Evolutionary conservation across 148 eudicot genomes (phyloP).

Genomic region (Rhododendron kiyosumense): DNA sequence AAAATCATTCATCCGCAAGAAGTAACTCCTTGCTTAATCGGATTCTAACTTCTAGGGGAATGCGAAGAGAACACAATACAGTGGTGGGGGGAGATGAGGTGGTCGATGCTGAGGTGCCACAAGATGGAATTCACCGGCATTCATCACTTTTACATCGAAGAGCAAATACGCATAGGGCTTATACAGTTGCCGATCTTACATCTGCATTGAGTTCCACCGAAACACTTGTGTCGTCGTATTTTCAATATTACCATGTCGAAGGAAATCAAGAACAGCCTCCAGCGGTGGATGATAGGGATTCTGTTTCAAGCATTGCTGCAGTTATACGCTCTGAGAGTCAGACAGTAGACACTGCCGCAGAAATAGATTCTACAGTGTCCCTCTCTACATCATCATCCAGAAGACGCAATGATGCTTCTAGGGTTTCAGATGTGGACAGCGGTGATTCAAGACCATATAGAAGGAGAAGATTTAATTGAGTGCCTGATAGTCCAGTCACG

Average conservation of each 20-base stretch:
- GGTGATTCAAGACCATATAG: constrained; percentile 81
- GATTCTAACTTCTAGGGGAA: constrained; percentile 57
- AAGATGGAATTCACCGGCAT: constrained; percentile 40
- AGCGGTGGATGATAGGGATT: constrained; percentile 76
- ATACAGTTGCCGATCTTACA: constrained; percentile 24
- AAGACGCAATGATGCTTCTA: constrained; percentile 55
- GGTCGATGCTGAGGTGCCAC: constrained; percentile 49
- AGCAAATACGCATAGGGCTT: constrained; percentile 43
- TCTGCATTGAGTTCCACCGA: constrained; percentile 38
- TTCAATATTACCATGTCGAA: constrained; percentile 39
- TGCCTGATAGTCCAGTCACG: background rate
- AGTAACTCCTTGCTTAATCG: constrained; percentile 48
- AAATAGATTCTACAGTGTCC: constrained; percentile 80
- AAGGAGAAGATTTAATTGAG: constrained; percentile 73
- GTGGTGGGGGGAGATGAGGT: constrained; percentile 43
- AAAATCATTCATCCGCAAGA: constrained; percentile 39
- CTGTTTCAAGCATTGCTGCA: constrained; percentile 94
- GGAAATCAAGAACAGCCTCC: constrained; percentile 49
- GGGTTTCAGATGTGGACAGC: constrained; percentile 76
- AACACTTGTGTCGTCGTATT: constrained; percentile 44
- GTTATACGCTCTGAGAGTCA: constrained; percentile 86
- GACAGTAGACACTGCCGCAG: constrained; percentile 74
- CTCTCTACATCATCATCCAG: constrained; percentile 81
- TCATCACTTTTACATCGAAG: constrained; percentile 57
- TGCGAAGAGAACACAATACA: constrained; percentile 53